Evolutionary conservation across 1,284 basidiomycete species (phyloP).

Genomic region (Agroathelia rolfsii): DNA sequence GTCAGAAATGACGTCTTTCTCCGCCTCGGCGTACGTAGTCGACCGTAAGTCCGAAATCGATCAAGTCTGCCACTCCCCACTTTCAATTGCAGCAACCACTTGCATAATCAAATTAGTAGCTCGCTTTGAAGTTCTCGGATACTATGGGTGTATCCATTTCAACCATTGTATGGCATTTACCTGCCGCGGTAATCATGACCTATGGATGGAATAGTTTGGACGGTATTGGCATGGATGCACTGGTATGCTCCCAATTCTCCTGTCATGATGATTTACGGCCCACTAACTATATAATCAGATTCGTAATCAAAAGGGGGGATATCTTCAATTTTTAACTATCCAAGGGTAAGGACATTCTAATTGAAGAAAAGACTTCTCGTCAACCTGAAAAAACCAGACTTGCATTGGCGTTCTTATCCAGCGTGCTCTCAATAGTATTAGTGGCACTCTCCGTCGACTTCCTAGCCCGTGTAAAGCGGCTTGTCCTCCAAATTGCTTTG

Average conservation of each 20-base stretch:
- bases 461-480: slow-evolving; percentile 39
- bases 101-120: no score
- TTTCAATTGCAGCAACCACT: no score
- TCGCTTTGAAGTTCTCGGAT: no score
- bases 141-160: slow-evolving; percentile 5
- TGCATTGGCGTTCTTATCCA: slow-evolving; percentile 39
- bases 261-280: slow-evolving; percentile 1
- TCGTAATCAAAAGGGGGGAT: slow-evolving; percentile 45
- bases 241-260: slow-evolving; percentile 10
- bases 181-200: slow-evolving; percentile 32
- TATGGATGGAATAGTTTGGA: slow-evolving; percentile 35
- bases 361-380: background rate
- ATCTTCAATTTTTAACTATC: slow-evolving; percentile 67
- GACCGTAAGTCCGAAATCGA: no score
- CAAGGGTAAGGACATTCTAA: slow-evolving; percentile 44
- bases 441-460: slow-evolving; percentile 4
- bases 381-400: slow-evolving; percentile 27
- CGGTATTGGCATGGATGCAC: slow-evolving; percentile 16
- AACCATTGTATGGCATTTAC: slow-evolving; percentile 28
- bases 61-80: no score
- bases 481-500: slow-evolving; percentile 49
- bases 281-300: slow-evolving; percentile 24
- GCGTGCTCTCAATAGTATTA: slow-evolving; percentile 19
- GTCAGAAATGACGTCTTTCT: no score
- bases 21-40: no score